A percentile compares a stretch with the other conserved stretches of the same genome.
phyloP scores from a whole-genome alignment of 2,329 filamentous ascomycete genomes.

The Aspergillus fructus region DNA sequence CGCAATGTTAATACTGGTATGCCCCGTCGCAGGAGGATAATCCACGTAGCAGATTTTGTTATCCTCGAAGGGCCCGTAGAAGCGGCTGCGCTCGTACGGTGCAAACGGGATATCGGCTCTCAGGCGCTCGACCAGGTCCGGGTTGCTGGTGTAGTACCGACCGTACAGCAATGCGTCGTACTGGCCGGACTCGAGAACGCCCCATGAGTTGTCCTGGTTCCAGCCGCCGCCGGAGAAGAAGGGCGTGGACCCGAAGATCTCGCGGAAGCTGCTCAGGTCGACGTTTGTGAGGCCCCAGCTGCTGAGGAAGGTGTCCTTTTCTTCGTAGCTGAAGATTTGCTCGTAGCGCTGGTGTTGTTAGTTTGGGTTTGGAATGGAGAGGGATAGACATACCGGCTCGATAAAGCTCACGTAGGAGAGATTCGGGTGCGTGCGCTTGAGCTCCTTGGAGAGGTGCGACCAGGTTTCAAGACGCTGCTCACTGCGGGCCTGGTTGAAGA shows the following conservation, averaged over 20 bases:
- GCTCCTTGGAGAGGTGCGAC: constrained; percentile 48
- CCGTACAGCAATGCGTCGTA: constrained; percentile 52
- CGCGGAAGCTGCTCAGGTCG: constrained; percentile 49
- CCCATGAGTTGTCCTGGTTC: constrained; percentile 51
- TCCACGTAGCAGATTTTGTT: constrained; percentile 32
- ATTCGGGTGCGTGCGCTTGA: constrained; percentile 47
- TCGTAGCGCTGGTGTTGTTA: constrained; percentile 43
- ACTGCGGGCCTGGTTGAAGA: constrained; percentile 54
- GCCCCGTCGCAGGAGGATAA: constrained; percentile 20
- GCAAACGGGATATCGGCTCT: constrained; percentile 41
- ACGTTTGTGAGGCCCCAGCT: constrained; percentile 50
- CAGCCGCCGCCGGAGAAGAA: constrained; percentile 59
- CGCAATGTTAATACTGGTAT: background rate
- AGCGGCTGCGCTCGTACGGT: constrained; percentile 45
- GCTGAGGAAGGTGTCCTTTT: constrained; percentile 51
- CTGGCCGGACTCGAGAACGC: constrained; percentile 47
- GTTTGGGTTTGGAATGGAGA: background rate
- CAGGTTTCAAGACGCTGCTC: constrained; percentile 56
- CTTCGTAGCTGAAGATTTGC: constrained; percentile 49
- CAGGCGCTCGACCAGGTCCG: constrained; percentile 49
- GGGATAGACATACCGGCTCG: constrained; percentile 43
- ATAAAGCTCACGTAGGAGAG: constrained; percentile 58
- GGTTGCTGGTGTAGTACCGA: constrained; percentile 51
- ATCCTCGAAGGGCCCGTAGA: constrained; percentile 44
- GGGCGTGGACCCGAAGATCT: constrained; percentile 53